Conservation (phyloP, 805 yeast species). For the Nakazawaea holstii region DNA sequence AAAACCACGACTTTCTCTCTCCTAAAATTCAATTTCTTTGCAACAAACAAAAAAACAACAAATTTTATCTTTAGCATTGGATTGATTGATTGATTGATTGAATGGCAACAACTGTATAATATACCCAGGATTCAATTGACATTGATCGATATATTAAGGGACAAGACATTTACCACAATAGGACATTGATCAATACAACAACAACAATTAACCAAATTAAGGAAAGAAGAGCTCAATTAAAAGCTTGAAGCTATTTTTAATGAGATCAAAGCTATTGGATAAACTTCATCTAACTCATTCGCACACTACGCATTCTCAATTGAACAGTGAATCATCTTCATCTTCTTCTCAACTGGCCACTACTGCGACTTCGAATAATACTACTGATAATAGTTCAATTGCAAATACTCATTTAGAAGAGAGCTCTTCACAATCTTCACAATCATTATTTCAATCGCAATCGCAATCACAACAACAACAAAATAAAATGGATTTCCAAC, state of each 20-base stretch:
- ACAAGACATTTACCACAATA: no score
- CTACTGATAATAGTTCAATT: background rate
- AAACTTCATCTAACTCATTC: constrained; percentile 5
- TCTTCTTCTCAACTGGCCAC: background rate
- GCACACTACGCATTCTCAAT: background rate
- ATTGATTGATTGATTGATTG: background rate
- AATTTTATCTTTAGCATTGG: no score
- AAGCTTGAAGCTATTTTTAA: background rate
- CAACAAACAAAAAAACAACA: background rate
- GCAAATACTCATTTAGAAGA: background rate
- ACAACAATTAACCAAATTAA: background rate
- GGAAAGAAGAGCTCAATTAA: background rate
- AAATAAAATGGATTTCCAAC: constrained; percentile 3
- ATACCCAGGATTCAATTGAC: background rate
- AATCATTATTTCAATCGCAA: background rate
- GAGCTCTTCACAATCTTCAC: background rate
- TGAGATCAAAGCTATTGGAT: constrained; percentile 9
- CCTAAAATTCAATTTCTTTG: no score
- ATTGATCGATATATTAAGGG: no score
- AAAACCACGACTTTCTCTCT: no score
- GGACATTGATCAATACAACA: no score
- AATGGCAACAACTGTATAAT: background rate
- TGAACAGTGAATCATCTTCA: background rate
- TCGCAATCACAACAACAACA: background rate
- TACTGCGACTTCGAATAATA: background rate